These are phyloP conservation scores for Mentha longifolia DNA, from an alignment of 257 asterid genomes.

Conservation along the genomic window DNA sequence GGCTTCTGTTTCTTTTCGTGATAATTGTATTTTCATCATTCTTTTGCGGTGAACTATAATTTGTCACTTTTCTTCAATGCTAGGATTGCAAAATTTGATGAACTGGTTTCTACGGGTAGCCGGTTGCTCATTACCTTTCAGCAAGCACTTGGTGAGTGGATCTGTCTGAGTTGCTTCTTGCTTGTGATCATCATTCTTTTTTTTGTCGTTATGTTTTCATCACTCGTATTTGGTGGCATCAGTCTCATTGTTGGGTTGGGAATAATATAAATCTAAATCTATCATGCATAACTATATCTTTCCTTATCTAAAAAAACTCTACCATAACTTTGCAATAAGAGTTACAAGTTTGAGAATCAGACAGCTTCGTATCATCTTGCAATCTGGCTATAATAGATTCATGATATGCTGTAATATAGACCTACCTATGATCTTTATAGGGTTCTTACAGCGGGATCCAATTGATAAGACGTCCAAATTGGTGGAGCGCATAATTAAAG, in stretches of 20 bases:
- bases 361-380: background rate
- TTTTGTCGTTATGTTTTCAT: slow-evolving; percentile 1
- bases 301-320: too few species aligned
- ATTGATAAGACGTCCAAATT: slow-evolving; percentile 49
- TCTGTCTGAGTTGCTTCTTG: background rate
- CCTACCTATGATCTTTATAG: slow-evolving; percentile 41
- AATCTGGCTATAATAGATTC: background rate
- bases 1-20: background rate
- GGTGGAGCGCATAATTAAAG: slow-evolving; percentile 53
- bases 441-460: slow-evolving; percentile 52
- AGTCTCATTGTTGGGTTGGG: slow-evolving; percentile 28
- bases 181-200: background rate
- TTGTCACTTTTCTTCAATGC: background rate
- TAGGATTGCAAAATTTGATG: slow-evolving; percentile 71
- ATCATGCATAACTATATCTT: background rate
- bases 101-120: slow-evolving; percentile 58
- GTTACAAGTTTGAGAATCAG: slow-evolving; percentile 4
- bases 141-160: slow-evolving; percentile 68
- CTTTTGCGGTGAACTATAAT: background rate
- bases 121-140: slow-evolving; percentile 63
- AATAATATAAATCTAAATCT: background rate
- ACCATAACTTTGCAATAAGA: background rate
- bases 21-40: background rate
- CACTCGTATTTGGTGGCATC: background rate
- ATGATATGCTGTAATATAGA: slow-evolving; percentile 16